These are phyloP conservation scores for Arthrobotrys musiformis DNA, from an alignment of 2,329 filamentous ascomycete species.

Conservation along the genomic window DNA sequence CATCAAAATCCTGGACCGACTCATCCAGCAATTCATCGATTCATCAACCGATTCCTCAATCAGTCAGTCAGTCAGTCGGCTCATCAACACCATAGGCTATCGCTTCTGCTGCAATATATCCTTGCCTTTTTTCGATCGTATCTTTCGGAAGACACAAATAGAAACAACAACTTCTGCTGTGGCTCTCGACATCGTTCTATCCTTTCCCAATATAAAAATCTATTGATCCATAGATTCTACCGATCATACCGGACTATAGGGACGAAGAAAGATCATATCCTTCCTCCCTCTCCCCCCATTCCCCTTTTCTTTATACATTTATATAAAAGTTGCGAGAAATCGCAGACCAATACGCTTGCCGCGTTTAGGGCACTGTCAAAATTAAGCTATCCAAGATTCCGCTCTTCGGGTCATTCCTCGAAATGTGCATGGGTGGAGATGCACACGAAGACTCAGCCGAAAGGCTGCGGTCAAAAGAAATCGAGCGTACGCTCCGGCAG, in stretches of 20 bases:
- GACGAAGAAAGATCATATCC: neutral
- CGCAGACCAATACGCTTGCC: slow-evolving; percentile 52
- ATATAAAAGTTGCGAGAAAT: slow-evolving; percentile 38
- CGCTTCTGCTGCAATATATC: neutral
- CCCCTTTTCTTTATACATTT: neutral
- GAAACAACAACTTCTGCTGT: neutral
- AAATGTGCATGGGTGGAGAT: slow-evolving; percentile 74
- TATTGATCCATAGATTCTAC: neutral
- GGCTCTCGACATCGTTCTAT: neutral
- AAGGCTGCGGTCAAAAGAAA: slow-evolving; percentile 72
- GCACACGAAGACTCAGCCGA: slow-evolving; percentile 65
- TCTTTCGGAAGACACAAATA: neutral
- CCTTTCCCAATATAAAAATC: neutral
- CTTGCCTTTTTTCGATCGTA: neutral
- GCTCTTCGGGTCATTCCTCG: slow-evolving; percentile 59
- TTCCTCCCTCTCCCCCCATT: neutral
- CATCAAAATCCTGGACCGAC: neutral
- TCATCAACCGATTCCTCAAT: neutral
- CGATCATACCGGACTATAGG: neutral
- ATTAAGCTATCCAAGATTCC: slow-evolving; percentile 57
- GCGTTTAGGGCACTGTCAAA: slow-evolving; percentile 55
- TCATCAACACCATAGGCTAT: neutral
- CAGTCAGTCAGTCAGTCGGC: neutral
- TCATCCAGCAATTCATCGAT: no score
- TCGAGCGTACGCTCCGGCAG: slow-evolving; percentile 84